Conservation (phyloP, 108 stramenopile species). For the Schizochytrium sp. region DNA sequence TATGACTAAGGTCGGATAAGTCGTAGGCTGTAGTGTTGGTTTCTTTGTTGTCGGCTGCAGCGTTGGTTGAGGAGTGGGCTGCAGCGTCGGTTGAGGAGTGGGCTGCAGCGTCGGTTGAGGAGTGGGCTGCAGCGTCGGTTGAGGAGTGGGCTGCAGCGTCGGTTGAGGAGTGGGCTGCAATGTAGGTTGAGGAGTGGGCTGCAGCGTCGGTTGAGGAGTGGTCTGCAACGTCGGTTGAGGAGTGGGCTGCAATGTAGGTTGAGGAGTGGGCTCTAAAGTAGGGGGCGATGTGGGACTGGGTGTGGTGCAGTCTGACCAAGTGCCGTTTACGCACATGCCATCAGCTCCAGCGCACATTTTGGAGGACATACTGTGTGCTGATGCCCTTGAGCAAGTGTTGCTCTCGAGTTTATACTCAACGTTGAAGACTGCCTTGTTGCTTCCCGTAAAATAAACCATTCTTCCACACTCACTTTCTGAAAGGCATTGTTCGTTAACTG, state of each 20-base stretch:
- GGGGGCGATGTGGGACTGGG: background rate
- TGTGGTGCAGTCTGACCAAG: slow-evolving; percentile 10
- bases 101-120: too few species aligned
- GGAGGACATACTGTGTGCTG: background rate
- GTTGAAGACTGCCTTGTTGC: slow-evolving; percentile 60
- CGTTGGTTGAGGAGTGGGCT: background rate
- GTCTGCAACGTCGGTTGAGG: background rate
- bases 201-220: background rate
- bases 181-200: background rate
- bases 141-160: background rate
- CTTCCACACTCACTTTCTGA: slow-evolving; percentile 58
- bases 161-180: background rate
- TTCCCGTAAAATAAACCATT: background rate
- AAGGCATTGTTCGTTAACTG: slow-evolving; percentile 64
- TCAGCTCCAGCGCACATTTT: slow-evolving; percentile 29
- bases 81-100: background rate
- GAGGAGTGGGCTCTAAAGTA: slow-evolving; percentile 24
- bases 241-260: too few species aligned
- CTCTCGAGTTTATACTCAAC: slow-evolving; percentile 9
- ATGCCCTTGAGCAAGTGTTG: background rate
- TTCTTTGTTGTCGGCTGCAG: background rate
- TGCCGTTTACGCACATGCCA: slow-evolving; percentile 16
- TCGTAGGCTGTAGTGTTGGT: background rate
- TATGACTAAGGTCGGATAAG: background rate
- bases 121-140: too few species aligned